Evolutionary conservation across 805 yeast species (phyloP), one percentile per base, ranked within the genome.

Genomic region (Starmera caribaea): DNA sequence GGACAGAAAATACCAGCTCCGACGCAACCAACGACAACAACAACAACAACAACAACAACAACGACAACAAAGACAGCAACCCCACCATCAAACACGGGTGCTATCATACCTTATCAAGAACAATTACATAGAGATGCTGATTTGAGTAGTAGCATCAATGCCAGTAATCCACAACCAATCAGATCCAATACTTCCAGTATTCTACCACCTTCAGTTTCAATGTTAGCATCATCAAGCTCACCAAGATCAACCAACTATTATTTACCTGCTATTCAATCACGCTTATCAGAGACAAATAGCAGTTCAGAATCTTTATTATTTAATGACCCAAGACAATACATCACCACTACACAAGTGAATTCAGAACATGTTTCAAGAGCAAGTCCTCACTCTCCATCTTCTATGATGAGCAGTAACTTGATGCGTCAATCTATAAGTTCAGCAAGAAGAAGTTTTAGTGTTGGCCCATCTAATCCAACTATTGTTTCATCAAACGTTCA

Each of bases 391-490:
- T 53, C 55, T 12, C 50, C 56, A 4, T 45, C 43, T 0, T 51
- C 58, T 1, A 36, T 41, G 4, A 30, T 42, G 8, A 21, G 26
- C 26, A 21, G 26, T 21, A 21, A 21, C 8, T 21, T 21, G 26
- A 21, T 21, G 26, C 26, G 26, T 21, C 26, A 21, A 21, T 36
- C 41, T 33, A 48, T 21, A 27, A 43, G 29, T 32, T 39, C 5
- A 36, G 30, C 40, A 12, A 32, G 30, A 17, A 48, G 40, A 30
- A 47, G 43, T 16, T 45, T 50, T 16, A 46, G 42, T 24, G 42
- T 55, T 32, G 57, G 58, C 1, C 63, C 62, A 15, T 57, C 61
- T 3, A 46, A 48, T 37, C 61, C 62, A 7, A 56, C 60, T 2
- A 55, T 56, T 13, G 59, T 58, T 9, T 46, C 61, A 3, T 50